phyloP scores from a whole-genome alignment of 2,329 filamentous ascomycete genomes.

The Drechslerella coelobrocha region DNA sequence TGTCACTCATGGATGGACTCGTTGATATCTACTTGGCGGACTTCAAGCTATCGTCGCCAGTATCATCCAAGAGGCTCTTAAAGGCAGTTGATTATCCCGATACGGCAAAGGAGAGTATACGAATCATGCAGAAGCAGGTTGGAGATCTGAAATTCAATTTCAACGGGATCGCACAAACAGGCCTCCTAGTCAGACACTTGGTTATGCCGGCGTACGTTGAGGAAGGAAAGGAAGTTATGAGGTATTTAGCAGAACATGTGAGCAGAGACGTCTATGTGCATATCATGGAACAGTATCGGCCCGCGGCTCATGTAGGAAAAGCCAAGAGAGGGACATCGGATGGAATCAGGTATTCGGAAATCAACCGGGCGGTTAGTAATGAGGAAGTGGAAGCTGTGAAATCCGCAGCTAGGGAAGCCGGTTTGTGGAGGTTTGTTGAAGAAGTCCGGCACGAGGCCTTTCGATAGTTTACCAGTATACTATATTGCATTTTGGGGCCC shows the following conservation, averaged over 20 bases:
- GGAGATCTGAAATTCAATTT: slow-evolving; percentile 81
- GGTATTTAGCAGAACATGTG: slow-evolving; percentile 75
- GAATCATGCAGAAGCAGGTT: slow-evolving; percentile 80
- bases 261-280: slow-evolving; percentile 79
- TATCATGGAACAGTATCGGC: slow-evolving; percentile 88
- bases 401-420: slow-evolving; percentile 72
- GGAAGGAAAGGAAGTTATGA: slow-evolving; percentile 76
- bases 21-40: slow-evolving; percentile 88
- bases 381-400: slow-evolving; percentile 72
- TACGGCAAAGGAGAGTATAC: slow-evolving; percentile 76
- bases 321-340: slow-evolving; percentile 59
- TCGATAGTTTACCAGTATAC: slow-evolving; percentile 56
- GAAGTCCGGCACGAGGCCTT: slow-evolving; percentile 66
- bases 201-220: slow-evolving; percentile 83
- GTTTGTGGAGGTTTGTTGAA: slow-evolving; percentile 81
- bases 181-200: slow-evolving; percentile 77
- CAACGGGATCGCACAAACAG: slow-evolving; percentile 80
- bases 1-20: slow-evolving; percentile 76
- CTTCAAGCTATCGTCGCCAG: slow-evolving; percentile 79
- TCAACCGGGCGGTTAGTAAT: slow-evolving; percentile 73
- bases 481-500: slow-evolving; percentile 4
- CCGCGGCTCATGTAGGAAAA: slow-evolving; percentile 81
- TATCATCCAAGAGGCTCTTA: slow-evolving; percentile 72
- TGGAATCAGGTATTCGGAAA: slow-evolving; percentile 73
- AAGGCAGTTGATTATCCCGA: slow-evolving; percentile 79